A percentile compares a stretch with the other conserved stretches of the same genome.
Evolutionary conservation across 1,284 basidiomycete genomes (phyloP).

Genomic region (Thecaphora thlaspeos): DNA sequence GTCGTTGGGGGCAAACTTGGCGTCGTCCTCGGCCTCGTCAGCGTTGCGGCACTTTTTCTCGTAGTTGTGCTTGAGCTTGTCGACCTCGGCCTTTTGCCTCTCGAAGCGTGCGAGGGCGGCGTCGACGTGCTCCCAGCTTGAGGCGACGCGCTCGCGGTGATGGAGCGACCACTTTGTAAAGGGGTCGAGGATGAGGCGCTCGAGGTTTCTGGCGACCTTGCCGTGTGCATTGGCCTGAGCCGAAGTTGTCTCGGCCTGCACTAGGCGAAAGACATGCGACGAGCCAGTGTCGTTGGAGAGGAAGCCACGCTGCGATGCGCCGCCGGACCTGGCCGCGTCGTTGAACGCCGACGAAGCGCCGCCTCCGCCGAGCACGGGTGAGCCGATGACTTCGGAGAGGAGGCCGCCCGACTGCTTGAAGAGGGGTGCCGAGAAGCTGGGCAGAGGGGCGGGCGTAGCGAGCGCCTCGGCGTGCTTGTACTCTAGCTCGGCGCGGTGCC

Average conservation of each 20-base stretch:
- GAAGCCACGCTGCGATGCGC: slow-evolving; percentile 12
- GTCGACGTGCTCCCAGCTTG: slow-evolving; percentile 51
- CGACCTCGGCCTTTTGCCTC: slow-evolving; percentile 41
- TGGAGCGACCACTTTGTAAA: slow-evolving; percentile 48
- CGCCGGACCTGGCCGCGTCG: not conserved
- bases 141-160: slow-evolving; percentile 36
- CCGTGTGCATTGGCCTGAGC: slow-evolving; percentile 41
- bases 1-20: slow-evolving; percentile 47
- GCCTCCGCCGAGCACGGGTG: not conserved
- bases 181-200: slow-evolving; percentile 40
- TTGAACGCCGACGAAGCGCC: not conserved
- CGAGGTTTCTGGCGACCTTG: slow-evolving; percentile 38
- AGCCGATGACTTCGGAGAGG: slow-evolving; percentile 23
- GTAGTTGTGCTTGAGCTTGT: slow-evolving; percentile 43
- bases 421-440: slow-evolving; percentile 27
- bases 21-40: slow-evolving; percentile 56
- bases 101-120: slow-evolving; percentile 38
- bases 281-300: slow-evolving; percentile 21
- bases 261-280: slow-evolving; percentile 31
- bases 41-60: slow-evolving; percentile 51
- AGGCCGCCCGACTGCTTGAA: slow-evolving; percentile 32
- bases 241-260: slow-evolving; percentile 35
- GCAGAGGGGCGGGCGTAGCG: slow-evolving; percentile 26
- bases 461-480: slow-evolving; percentile 39
- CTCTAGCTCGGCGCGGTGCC: slow-evolving; percentile 47